These are phyloP conservation scores for Amphicarpaea edgeworthii DNA, from an alignment of 306 rosid genomes.

Conservation along the genomic window DNA sequence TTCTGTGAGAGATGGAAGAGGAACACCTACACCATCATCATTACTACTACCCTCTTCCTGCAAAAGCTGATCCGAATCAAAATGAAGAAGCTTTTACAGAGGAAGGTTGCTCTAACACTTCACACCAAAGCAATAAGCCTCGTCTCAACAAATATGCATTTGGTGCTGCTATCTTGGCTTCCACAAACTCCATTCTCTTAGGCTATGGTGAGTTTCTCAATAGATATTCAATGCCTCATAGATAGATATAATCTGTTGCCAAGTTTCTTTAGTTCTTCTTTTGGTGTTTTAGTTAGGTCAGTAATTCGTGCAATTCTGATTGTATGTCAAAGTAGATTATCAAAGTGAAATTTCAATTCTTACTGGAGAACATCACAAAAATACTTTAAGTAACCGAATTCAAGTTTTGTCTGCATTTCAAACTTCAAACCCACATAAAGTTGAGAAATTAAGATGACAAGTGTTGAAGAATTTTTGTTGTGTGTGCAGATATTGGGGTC, in stretches of 20 bases:
- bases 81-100: neutral
- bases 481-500: constrained; percentile 69
- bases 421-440: neutral
- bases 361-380: neutral
- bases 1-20: constrained; percentile 30
- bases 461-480: neutral
- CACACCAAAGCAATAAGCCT: constrained; percentile 10
- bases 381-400: neutral
- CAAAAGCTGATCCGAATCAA: constrained; percentile 21
- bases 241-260: neutral
- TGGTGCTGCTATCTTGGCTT: constrained; percentile 75
- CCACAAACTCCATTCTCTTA: constrained; percentile 77
- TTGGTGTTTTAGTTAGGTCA: too few relatives aligned
- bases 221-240: neutral
- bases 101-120: neutral
- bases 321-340: neutral
- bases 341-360: neutral
- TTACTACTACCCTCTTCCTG: constrained; percentile 50
- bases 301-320: too few relatives aligned
- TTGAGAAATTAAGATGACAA: too few relatives aligned
- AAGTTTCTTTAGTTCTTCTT: too few relatives aligned
- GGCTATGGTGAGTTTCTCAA: constrained; percentile 71
- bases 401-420: neutral
- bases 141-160: constrained; percentile 72
- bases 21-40: too few relatives aligned